Conservation (phyloP, 768 basidiomycete species). For the Rhizopogon salebrosus region DNA sequence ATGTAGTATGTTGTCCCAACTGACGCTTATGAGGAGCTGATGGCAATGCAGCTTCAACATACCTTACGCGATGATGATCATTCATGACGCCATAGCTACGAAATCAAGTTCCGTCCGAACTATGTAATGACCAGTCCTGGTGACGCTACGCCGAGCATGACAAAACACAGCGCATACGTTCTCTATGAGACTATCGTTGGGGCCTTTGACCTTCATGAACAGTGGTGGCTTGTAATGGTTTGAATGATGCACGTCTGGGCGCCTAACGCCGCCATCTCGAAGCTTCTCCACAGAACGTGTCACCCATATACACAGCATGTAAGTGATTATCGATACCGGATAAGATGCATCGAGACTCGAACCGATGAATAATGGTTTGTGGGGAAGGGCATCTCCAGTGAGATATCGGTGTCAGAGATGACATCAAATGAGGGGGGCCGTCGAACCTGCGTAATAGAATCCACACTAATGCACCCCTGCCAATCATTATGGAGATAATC, state of each 20-base stretch:
- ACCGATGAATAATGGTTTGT: background rate
- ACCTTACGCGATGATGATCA: background rate
- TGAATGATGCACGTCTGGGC: background rate
- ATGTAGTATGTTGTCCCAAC: background rate
- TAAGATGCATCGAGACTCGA: background rate
- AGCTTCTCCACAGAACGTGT: background rate
- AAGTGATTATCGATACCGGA: constrained; percentile 7
- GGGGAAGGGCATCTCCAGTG: background rate
- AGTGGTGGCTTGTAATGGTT: background rate
- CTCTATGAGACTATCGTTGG: background rate
- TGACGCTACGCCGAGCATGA: too few relatives aligned
- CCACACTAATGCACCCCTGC: background rate
- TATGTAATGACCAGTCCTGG: background rate
- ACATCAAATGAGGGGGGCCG: background rate
- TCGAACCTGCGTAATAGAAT: background rate
- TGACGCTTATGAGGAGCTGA: background rate
- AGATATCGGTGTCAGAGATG: background rate
- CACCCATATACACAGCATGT: background rate
- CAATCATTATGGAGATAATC: background rate
- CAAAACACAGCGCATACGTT: background rate
- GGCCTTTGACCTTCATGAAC: background rate
- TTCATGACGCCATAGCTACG: background rate
- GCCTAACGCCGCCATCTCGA: background rate
- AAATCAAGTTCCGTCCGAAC: background rate
- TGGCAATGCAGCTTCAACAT: background rate